A percentile compares a stretch with the other conserved stretches of the same genome.
phyloP scores from a whole-genome alignment of 164 flowering plant genomes.

The Vitis rotundifolia region DNA sequence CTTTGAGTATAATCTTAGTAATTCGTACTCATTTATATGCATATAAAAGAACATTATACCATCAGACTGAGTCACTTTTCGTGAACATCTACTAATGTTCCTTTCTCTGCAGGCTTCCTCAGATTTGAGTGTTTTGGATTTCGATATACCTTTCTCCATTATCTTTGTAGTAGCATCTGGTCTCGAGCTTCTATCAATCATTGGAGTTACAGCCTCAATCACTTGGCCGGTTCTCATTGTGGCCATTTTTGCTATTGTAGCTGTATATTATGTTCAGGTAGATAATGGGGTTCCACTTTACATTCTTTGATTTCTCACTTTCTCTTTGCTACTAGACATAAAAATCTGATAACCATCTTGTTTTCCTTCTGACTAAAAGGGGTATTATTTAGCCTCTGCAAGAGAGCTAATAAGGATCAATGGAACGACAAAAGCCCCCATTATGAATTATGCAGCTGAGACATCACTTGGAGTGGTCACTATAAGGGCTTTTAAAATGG shows the following conservation, averaged over 20 bases:
- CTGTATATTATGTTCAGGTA: conserved; percentile 70
- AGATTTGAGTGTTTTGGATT: conserved; percentile 73
- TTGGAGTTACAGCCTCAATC: conserved; percentile 64
- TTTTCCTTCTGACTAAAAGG: conserved; percentile 30
- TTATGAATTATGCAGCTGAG: conserved; percentile 80
- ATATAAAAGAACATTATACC: too few relatives aligned
- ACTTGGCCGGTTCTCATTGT: conserved; percentile 91
- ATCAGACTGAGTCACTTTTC: too few relatives aligned
- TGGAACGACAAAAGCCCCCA: conserved; percentile 90
- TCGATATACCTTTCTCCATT: conserved; percentile 64
- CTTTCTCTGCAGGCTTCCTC: conserved; percentile 71
- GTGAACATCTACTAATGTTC: neutral
- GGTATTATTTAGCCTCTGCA: conserved; percentile 68
- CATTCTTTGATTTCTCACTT: neutral
- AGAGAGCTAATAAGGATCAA: conserved; percentile 76
- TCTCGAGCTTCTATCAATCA: conserved; percentile 39
- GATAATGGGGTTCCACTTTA: neutral
- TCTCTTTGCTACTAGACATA: neutral
- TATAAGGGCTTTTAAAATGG: conserved; percentile 68
- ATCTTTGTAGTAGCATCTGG: conserved; percentile 38
- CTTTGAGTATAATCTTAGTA: neutral
- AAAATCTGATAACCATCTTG: neutral
- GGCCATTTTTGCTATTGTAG: conserved; percentile 44
- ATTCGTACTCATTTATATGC: neutral
- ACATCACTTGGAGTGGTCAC: conserved; percentile 79